Percentiles rank a stretch among this genome's conserved stretches.
Conservation (phyloP, 1,284 basidiomycete species). For the Cryptococcus depauperatus region DNA sequence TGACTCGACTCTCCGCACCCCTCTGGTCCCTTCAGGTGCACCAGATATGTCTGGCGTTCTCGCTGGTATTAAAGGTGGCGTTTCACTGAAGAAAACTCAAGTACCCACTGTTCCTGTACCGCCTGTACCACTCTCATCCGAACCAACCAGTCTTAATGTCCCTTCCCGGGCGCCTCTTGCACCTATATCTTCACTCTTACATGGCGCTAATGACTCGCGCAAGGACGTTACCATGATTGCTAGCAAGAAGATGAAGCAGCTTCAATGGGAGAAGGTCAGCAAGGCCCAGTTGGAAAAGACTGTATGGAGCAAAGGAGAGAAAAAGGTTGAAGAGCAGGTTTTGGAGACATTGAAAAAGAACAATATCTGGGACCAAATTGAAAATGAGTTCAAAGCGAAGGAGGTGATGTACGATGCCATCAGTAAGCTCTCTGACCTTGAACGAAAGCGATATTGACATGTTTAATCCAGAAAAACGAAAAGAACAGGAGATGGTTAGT, state of each 20-base stretch:
- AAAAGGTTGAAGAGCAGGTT: slow-evolving; percentile 67
- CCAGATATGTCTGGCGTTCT: slow-evolving; percentile 37
- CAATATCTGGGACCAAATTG: slow-evolving; percentile 92
- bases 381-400: slow-evolving; percentile 96
- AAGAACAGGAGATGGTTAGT: slow-evolving; percentile 71
- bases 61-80: slow-evolving; percentile 39
- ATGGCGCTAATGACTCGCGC: slow-evolving; percentile 48
- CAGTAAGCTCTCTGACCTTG: slow-evolving; percentile 23
- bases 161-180: slow-evolving; percentile 32
- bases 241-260: slow-evolving; percentile 88
- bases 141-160: slow-evolving; percentile 8
- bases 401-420: slow-evolving; percentile 60
- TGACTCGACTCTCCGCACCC: slow-evolving; percentile 2
- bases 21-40: not conserved
- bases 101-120: slow-evolving; percentile 15
- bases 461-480: slow-evolving; percentile 57
- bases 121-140: slow-evolving; percentile 12
- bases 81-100: slow-evolving; percentile 30
- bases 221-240: slow-evolving; percentile 83
- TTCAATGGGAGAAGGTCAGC: slow-evolving; percentile 96
- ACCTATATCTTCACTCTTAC: slow-evolving; percentile 31
- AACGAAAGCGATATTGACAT: not conserved
- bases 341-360: slow-evolving; percentile 68
- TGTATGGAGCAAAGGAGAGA: slow-evolving; percentile 60
- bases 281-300: slow-evolving; percentile 75